These are phyloP conservation scores for Hevea brasiliensis DNA, from an alignment of 345 rosid species.

Conservation along the genomic window DNA sequence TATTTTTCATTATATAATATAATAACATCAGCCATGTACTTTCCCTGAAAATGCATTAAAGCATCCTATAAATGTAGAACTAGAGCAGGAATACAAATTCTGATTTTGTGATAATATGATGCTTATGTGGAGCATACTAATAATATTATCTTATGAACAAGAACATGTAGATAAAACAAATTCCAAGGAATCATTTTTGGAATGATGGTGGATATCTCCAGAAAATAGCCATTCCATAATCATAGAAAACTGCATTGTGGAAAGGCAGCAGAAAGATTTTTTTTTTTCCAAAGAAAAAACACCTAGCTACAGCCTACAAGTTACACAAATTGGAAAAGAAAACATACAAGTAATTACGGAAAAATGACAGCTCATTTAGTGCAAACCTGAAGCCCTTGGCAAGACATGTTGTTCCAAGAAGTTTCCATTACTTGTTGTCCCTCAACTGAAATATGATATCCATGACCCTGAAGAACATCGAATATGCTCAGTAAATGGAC, in stretches of 20 bases:
- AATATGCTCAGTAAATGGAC: slow-evolving; percentile 5
- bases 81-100: not conserved
- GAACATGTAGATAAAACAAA: not conserved
- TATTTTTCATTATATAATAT: not conserved
- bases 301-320: no score
- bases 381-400: slow-evolving; percentile 76
- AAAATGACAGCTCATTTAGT: slow-evolving; percentile 5
- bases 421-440: slow-evolving; percentile 44
- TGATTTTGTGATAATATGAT: not conserved
- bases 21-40: not conserved
- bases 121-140: not conserved
- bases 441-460: slow-evolving; percentile 57
- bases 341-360: not conserved
- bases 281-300: no score
- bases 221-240: slow-evolving; percentile 12
- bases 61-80: not conserved
- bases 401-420: slow-evolving; percentile 77
- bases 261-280: not conserved
- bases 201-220: not conserved
- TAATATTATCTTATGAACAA: not conserved
- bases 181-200: not conserved
- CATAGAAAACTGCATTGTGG: not conserved
- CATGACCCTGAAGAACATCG: slow-evolving; percentile 54
- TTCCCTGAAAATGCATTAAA: not conserved
- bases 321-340: not conserved